Evolutionary conservation across 2,329 filamentous ascomycete species (phyloP).

Genomic region (Pseudogymnoascus verrucosus): DNA sequence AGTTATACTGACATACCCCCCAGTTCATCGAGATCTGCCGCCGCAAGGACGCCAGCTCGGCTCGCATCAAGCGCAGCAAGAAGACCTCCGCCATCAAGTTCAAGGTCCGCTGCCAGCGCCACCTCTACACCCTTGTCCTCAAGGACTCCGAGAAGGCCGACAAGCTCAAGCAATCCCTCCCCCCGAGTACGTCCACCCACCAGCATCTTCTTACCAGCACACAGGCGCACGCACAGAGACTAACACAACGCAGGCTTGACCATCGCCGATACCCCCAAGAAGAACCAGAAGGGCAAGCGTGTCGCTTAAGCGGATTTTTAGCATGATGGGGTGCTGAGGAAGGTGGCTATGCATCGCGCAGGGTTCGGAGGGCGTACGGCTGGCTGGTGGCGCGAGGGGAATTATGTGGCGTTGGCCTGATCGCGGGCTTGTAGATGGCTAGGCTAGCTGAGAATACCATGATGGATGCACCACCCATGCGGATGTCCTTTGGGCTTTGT

Average conservation of each 20-base stretch:
- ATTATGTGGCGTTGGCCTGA: constrained; percentile 2
- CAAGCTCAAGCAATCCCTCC: constrained; percentile 99
- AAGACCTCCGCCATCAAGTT: constrained; percentile 94
- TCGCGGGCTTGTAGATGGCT: constrained; percentile 8
- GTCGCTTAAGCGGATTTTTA: constrained; percentile 20
- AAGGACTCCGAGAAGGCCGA: constrained; percentile 99
- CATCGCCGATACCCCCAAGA: constrained; percentile 53
- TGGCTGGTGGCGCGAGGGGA: constrained; percentile 5
- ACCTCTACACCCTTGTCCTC: constrained; percentile 96
- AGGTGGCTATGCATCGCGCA: not conserved
- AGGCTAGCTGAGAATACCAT: constrained; percentile 10
- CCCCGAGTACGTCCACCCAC: constrained; percentile 67
- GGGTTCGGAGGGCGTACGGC: constrained; percentile 6
- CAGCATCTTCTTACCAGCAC: constrained; percentile 23
- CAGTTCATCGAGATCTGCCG: constrained; percentile 99
- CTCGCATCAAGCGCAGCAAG: constrained; percentile 94
- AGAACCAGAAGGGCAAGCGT: constrained; percentile 42
- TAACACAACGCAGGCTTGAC: constrained; percentile 39
- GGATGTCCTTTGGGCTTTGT: not conserved
- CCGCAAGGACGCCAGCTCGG: constrained; percentile 96
- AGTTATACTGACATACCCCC: constrained; percentile 9
- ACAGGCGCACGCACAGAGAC: constrained; percentile 28
- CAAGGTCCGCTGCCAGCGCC: constrained; percentile 97
- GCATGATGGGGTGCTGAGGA: constrained; percentile 8
- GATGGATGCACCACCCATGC: constrained; percentile 9